These are phyloP conservation scores for Fusarium camptoceras DNA, from an alignment of 2,329 filamentous ascomycete species.

Conservation along the genomic window DNA sequence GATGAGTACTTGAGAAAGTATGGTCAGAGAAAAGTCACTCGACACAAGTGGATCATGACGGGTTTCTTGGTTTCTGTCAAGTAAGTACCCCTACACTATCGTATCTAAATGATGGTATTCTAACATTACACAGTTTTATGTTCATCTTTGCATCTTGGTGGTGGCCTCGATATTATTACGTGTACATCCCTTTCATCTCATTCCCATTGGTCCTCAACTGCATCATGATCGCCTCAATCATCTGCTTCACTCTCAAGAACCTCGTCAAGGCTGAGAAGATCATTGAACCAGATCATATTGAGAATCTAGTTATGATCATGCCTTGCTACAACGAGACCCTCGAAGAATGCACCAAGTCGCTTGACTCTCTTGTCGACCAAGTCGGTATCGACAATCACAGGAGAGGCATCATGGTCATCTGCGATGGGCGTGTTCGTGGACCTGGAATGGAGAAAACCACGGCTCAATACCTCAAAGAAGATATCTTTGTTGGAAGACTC, in stretches of 20 bases:
- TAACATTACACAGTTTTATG: constrained; percentile 28
- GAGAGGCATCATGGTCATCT: constrained; percentile 41
- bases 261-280: constrained; percentile 26
- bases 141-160: constrained; percentile 45
- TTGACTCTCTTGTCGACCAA: constrained; percentile 49
- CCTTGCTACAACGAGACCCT: constrained; percentile 58
- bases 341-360: constrained; percentile 50
- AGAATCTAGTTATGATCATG: constrained; percentile 54
- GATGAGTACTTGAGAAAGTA: constrained; percentile 23
- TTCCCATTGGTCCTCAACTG: constrained; percentile 44
- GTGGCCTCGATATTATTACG: constrained; percentile 42
- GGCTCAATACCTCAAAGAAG: constrained; percentile 53
- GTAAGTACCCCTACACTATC: neutral
- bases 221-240: constrained; percentile 43
- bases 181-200: constrained; percentile 45
- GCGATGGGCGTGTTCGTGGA: constrained; percentile 42
- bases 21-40: constrained; percentile 24
- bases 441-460: constrained; percentile 42
- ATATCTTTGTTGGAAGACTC: constrained; percentile 51
- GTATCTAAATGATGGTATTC: accelerated
- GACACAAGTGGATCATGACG: constrained; percentile 32
- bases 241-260: constrained; percentile 32
- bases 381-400: constrained; percentile 37
- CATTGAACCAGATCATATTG: constrained; percentile 42
- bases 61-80: constrained; percentile 29